Percentiles rank a stretch among this genome's conserved stretches.
phyloP scores from a whole-genome alignment of 306 rosid species.

The Betula pendula region DNA sequence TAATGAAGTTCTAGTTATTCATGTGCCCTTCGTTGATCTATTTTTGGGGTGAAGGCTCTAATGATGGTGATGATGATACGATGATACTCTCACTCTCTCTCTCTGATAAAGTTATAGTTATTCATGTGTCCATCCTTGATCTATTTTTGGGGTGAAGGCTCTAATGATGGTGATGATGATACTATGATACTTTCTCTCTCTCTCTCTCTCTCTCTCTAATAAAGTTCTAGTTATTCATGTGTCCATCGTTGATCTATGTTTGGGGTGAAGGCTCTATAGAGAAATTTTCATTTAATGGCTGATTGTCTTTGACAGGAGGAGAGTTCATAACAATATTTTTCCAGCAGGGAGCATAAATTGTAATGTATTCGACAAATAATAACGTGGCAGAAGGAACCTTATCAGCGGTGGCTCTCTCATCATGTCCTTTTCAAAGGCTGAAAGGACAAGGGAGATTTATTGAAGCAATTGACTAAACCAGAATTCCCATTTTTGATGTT shows the following conservation, averaged over 20 bases:
- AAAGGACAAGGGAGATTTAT: background rate
- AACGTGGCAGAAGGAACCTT: constrained; percentile 11
- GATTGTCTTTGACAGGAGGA: constrained; percentile 30
- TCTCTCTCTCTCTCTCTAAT: too few species aligned
- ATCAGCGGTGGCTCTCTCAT: constrained; percentile 16
- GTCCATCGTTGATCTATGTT: too few species aligned
- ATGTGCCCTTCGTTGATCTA: background rate
- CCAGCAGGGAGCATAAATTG: constrained; percentile 4
- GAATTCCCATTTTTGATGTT: background rate
- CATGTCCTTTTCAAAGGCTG: background rate
- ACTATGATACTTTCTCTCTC: too few species aligned
- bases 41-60: background rate
- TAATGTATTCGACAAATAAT: background rate
- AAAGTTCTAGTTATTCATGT: too few species aligned
- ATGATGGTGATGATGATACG: background rate
- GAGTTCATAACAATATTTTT: constrained; percentile 9
- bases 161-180: too few species aligned
- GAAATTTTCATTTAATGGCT: too few species aligned
- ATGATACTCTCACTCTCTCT: too few species aligned
- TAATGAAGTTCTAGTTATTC: background rate
- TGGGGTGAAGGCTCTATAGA: too few species aligned
- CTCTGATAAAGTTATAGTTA: too few species aligned
- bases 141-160: too few species aligned
- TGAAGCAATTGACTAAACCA: background rate
- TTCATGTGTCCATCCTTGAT: too few species aligned